Evolutionary conservation across 2,329 filamentous ascomycete genomes (phyloP).

Genomic region (Fusarium illudens): DNA sequence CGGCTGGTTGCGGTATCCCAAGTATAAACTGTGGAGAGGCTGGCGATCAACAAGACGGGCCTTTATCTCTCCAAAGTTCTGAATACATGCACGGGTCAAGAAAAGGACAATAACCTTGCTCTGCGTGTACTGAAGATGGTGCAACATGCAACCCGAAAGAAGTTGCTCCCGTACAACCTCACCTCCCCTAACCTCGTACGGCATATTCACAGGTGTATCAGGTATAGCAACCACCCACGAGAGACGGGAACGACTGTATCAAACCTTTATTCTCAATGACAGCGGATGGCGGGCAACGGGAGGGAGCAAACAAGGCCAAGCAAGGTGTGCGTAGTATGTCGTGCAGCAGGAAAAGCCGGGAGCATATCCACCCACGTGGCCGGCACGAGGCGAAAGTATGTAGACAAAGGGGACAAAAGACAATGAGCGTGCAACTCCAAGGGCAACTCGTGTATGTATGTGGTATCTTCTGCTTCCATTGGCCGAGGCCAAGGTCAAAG

Average conservation of each 20-base stretch:
- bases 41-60: conserved; percentile 12
- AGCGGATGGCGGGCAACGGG: neutral
- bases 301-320: neutral
- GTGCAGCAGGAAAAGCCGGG: conserved; percentile 9
- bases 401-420: neutral
- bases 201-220: neutral
- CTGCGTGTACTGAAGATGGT: neutral
- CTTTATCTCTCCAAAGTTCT: neutral
- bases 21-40: conserved; percentile 2
- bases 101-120: neutral
- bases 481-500: neutral
- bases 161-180: neutral
- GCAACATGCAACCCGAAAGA: neutral
- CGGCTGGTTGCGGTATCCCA: conserved; percentile 9
- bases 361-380: conserved; percentile 14
- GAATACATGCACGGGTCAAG: conserved; percentile 1
- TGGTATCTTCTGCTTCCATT: neutral
- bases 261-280: neutral
- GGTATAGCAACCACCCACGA: neutral
- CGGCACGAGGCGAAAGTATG: conserved; percentile 6
- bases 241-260: neutral
- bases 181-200: neutral
- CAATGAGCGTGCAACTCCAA: neutral
- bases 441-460: neutral
- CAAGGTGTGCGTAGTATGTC: conserved; percentile 22